Percentiles rank a stretch among this genome's conserved stretches.
phyloP scores from a whole-genome alignment of 2,329 filamentous ascomycete species.

The Epichloe hybrida region DNA sequence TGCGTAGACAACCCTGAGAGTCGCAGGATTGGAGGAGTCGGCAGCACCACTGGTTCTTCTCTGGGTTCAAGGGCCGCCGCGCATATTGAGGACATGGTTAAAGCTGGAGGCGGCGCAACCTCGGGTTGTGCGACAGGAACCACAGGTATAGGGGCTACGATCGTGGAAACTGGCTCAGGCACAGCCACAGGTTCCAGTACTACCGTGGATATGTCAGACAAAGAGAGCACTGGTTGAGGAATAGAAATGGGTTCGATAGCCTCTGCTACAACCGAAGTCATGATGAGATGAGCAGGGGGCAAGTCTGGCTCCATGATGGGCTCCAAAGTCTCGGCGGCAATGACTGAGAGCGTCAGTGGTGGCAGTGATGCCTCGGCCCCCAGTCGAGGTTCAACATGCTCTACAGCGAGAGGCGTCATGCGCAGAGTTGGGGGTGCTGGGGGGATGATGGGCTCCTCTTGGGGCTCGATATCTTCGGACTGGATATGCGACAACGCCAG shows the following conservation, averaged over 20 bases:
- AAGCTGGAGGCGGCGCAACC: conserved; percentile 6
- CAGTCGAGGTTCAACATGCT: conserved; percentile 17
- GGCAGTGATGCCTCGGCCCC: conserved; percentile 11
- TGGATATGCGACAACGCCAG: conserved; percentile 32
- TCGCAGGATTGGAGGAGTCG: conserved; percentile 14
- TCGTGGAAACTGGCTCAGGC: conserved; percentile 7
- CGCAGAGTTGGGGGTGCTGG: conserved; percentile 19
- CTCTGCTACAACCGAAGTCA: conserved; percentile 19
- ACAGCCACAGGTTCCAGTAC: conserved; percentile 15
- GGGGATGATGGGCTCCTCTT: conserved; percentile 20
- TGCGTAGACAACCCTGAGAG: conserved; percentile 23
- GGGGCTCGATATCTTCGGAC: conserved; percentile 30
- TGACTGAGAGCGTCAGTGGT: conserved; percentile 18
- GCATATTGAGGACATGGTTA: conserved; percentile 19
- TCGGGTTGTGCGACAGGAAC: not conserved
- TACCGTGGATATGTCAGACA: conserved; percentile 15
- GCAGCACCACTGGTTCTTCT: conserved; percentile 14
- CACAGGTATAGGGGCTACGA: conserved; percentile 1
- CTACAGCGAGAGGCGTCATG: conserved; percentile 14
- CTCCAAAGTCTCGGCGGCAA: conserved; percentile 21
- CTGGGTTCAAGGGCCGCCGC: conserved; percentile 21
- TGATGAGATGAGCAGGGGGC: conserved; percentile 13
- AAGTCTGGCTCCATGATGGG: conserved; percentile 14
- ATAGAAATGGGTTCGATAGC: conserved; percentile 12
- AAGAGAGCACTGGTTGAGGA: conserved; percentile 5